A percentile compares a stretch with the other conserved stretches of the same genome.
phyloP scores from a whole-genome alignment of 1,284 basidiomycete genomes.

The Gomphus sp. region DNA sequence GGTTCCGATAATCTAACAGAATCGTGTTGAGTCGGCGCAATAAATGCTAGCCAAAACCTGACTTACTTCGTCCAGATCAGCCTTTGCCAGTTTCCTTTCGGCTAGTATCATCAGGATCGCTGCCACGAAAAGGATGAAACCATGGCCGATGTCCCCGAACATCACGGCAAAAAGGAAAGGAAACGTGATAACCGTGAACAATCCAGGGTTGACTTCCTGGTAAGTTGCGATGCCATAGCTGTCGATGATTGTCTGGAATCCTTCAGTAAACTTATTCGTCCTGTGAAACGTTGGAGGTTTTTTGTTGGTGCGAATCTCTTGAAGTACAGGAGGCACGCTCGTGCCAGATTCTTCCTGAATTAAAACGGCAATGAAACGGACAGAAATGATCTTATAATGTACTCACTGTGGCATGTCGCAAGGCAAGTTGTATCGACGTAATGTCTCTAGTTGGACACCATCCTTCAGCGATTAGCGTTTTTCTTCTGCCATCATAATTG shows the following conservation, averaged over 20 bases:
- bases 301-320: slow-evolving; percentile 85
- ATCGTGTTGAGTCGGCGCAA: slow-evolving; percentile 11
- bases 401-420: slow-evolving; percentile 84
- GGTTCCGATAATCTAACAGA: slow-evolving; percentile 65
- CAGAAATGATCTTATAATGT: background rate
- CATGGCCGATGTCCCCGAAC: slow-evolving; percentile 99
- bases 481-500: slow-evolving; percentile 88
- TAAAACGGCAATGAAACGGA: background rate
- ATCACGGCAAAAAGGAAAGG: slow-evolving; percentile 99
- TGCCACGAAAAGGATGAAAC: slow-evolving; percentile 71
- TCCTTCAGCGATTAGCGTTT: slow-evolving; percentile 95
- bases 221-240: slow-evolving; percentile 94
- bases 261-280: slow-evolving; percentile 95
- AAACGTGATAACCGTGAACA: slow-evolving; percentile 92
- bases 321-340: slow-evolving; percentile 84
- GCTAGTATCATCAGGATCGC: slow-evolving; percentile 80
- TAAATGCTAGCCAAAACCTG: background rate
- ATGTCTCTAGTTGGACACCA: slow-evolving; percentile 97
- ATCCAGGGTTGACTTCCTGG: slow-evolving; percentile 95
- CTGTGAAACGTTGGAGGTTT: slow-evolving; percentile 94
- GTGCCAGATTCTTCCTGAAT: slow-evolving; percentile 89
- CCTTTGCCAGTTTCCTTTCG: slow-evolving; percentile 75
- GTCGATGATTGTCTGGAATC: slow-evolving; percentile 98
- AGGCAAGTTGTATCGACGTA: slow-evolving; percentile 75
- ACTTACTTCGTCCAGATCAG: slow-evolving; percentile 70